These are phyloP conservation scores for Cymbopogon flexuosus DNA, from an alignment of 202 grass and related monocot genomes.

Conservation along the genomic window DNA sequence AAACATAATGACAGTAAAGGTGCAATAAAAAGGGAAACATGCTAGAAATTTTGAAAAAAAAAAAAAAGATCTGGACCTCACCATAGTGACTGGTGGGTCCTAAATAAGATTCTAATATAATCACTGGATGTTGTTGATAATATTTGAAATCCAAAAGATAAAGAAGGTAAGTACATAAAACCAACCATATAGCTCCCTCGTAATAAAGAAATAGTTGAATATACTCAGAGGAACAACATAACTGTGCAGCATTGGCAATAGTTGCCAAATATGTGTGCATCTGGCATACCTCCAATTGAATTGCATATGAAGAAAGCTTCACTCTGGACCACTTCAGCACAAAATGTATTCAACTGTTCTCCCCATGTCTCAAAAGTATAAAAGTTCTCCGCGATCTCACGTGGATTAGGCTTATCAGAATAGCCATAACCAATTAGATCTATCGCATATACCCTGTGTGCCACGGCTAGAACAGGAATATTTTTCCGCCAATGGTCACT, in stretches of 20 bases:
- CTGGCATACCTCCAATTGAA: conserved; percentile 81
- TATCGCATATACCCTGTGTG: conserved; percentile 67
- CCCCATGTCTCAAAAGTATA: conserved; percentile 99
- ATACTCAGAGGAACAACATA: not conserved
- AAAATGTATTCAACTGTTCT: conserved; percentile 82
- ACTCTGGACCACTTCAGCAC: conserved; percentile 62
- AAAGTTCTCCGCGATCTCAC: conserved; percentile 45
- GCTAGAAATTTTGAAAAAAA: not conserved
- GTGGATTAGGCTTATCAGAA: conserved; percentile 89
- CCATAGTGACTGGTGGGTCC: not conserved
- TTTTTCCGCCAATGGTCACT: conserved; percentile 94
- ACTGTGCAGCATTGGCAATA: not conserved
- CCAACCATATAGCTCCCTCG: not conserved
- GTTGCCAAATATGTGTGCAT: not conserved
- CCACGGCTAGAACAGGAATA: conserved; percentile 58
- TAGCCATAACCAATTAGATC: conserved; percentile 96
- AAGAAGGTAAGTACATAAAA: not conserved
- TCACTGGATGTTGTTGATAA: not conserved
- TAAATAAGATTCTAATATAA: not conserved
- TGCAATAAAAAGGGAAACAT: not conserved
- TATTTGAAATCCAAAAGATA: not conserved
- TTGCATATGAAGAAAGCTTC: conserved; percentile 96
- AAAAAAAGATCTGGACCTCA: not conserved
- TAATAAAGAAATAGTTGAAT: not conserved
- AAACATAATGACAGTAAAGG: not conserved